Percentiles rank a stretch among this genome's conserved stretches.
These are phyloP conservation scores for Epichloe brachyelytri DNA, from an alignment of 2,329 filamentous ascomycete genomes.

Conservation along the genomic window DNA sequence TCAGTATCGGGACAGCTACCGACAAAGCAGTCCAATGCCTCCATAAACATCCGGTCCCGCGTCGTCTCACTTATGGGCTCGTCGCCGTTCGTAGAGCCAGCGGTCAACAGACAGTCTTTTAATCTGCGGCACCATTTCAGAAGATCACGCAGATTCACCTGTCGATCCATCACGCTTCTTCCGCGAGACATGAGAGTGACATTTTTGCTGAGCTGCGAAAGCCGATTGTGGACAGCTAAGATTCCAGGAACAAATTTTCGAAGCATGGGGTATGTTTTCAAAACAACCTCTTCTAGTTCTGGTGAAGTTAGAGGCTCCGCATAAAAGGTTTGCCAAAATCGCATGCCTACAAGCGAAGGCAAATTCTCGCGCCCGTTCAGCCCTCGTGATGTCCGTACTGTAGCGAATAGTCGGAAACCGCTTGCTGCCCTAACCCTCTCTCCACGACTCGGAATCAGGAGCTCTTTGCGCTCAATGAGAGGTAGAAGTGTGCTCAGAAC, in stretches of 20 bases:
- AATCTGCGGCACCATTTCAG: conserved; percentile 84
- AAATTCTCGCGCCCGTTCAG: conserved; percentile 53
- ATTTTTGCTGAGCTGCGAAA: conserved; percentile 39
- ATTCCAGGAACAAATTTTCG: conserved; percentile 47
- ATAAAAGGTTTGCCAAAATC: conserved; percentile 73
- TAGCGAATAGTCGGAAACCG: conserved; percentile 85
- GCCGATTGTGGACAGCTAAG: conserved; percentile 43
- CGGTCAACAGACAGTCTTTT: conserved; percentile 46
- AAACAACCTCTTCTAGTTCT: conserved; percentile 66
- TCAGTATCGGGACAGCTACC: conserved; percentile 60
- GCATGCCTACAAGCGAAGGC: conserved; percentile 65
- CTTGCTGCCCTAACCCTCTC: conserved; percentile 72
- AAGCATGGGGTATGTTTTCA: conserved; percentile 57
- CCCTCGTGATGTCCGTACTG: conserved; percentile 65
- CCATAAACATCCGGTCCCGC: conserved; percentile 78
- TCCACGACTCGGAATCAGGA: conserved; percentile 78
- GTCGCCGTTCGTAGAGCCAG: conserved; percentile 50
- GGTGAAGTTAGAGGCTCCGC: conserved; percentile 50
- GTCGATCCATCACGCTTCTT: conserved; percentile 33
- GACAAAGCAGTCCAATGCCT: conserved; percentile 85
- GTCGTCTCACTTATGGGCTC: conserved; percentile 62
- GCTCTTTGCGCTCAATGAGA: conserved; percentile 81
- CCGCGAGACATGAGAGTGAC: conserved; percentile 18
- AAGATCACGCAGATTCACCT: conserved; percentile 63
- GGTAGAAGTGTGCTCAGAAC: conserved; percentile 88